phyloP scores from a whole-genome alignment of 1,139 yeast genomes.

The Diutina pseudorugosa region DNA sequence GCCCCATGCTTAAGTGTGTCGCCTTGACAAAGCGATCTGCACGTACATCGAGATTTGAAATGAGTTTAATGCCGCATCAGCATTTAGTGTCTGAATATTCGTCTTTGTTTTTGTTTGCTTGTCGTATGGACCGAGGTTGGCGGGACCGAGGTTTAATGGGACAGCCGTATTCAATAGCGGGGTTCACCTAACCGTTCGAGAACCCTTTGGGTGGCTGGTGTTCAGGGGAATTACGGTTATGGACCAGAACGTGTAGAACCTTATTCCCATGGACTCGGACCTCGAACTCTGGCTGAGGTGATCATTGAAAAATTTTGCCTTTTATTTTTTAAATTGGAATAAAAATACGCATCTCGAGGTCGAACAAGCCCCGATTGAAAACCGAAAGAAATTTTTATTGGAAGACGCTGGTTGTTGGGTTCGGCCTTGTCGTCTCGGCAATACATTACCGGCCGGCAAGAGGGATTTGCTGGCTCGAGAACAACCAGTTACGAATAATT shows the following conservation, averaged over 20 bases:
- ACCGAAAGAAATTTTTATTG: too few species aligned
- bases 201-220: neutral
- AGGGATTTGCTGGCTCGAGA: too few species aligned
- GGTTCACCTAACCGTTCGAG: too few species aligned
- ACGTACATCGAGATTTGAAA: neutral
- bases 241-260: neutral
- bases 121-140: too few species aligned
- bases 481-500: too few species aligned
- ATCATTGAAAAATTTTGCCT: neutral
- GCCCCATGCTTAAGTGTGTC: neutral
- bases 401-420: too few species aligned
- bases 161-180: too few species aligned
- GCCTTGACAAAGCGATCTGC: neutral
- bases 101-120: neutral
- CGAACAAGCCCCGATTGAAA: too few species aligned
- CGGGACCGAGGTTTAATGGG: too few species aligned
- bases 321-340: neutral
- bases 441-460: too few species aligned
- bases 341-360: neutral
- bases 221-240: too few species aligned
- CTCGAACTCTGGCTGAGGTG: neutral
- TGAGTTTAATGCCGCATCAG: neutral
- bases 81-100: neutral
- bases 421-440: too few species aligned
- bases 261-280: neutral